A percentile compares a stretch with the other conserved stretches of the same genome.
Evolutionary conservation across 1,284 basidiomycete genomes (phyloP).

Genomic region (Trametes polyzona): DNA sequence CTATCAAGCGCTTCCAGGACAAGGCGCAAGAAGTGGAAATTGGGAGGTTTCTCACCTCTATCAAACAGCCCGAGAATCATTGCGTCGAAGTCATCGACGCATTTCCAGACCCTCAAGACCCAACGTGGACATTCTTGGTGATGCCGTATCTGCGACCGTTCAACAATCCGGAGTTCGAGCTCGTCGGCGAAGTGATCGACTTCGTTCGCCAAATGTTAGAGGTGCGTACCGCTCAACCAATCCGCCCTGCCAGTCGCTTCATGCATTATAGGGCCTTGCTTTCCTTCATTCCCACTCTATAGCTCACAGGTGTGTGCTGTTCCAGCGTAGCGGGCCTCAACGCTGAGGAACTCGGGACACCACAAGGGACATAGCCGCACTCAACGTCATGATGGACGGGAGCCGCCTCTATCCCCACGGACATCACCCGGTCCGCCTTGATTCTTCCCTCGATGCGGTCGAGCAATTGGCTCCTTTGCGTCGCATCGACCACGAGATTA

Average conservation of each 20-base stretch:
- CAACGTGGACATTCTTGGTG: slow-evolving; percentile 21
- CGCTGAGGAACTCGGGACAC: too few relatives aligned
- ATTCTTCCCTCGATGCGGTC: slow-evolving; percentile 14
- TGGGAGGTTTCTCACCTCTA: slow-evolving; percentile 10
- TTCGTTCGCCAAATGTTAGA: slow-evolving; percentile 33
- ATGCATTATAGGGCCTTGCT: slow-evolving; percentile 25
- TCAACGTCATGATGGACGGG: slow-evolving; percentile 37
- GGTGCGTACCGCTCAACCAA: slow-evolving; percentile 18
- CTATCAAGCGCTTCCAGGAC: slow-evolving; percentile 23
- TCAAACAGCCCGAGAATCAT: slow-evolving; percentile 15
- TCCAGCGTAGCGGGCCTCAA: too few relatives aligned
- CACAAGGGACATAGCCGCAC: slow-evolving; percentile 29
- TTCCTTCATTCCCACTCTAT: slow-evolving; percentile 32
- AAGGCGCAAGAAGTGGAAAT: slow-evolving; percentile 14
- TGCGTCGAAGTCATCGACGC: slow-evolving; percentile 26
- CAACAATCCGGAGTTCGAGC: slow-evolving; percentile 26
- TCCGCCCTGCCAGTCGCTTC: background rate
- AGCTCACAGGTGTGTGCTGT: slow-evolving; percentile 36
- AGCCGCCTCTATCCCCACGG: slow-evolving; percentile 29
- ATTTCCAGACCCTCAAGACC: slow-evolving; percentile 19
- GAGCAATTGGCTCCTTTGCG: slow-evolving; percentile 1
- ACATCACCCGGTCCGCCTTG: slow-evolving; percentile 28
- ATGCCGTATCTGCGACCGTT: slow-evolving; percentile 31
- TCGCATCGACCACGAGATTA: slow-evolving; percentile 20
- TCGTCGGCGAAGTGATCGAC: slow-evolving; percentile 33